Percentiles rank a stretch among this genome's conserved stretches.
Conservation (phyloP, 345 rosid genomes). For the Iberis pinnata region DNA sequence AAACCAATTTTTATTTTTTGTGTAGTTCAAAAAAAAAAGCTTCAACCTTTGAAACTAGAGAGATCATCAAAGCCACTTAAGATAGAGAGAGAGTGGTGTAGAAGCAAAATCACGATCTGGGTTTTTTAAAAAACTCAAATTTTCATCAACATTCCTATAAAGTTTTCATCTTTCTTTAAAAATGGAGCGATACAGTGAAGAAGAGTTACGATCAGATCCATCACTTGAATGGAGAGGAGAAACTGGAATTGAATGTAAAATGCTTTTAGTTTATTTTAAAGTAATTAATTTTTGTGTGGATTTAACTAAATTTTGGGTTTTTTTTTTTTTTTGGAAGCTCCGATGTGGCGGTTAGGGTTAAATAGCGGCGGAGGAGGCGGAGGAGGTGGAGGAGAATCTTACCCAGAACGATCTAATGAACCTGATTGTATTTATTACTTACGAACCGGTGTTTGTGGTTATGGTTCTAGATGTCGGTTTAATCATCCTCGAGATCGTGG, state of each 20-base stretch:
- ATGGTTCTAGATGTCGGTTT: constrained; percentile 87
- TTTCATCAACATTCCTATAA: constrained; percentile 17
- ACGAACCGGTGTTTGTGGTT: constrained; percentile 79
- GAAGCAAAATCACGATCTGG: constrained; percentile 23
- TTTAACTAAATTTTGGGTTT: neutral
- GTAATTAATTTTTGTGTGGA: neutral
- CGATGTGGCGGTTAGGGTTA: constrained; percentile 58
- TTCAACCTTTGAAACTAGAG: constrained; percentile 25
- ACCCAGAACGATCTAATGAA: constrained; percentile 76
- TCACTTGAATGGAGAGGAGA: constrained; percentile 62
- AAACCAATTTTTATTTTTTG: neutral
- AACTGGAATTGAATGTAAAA: constrained; percentile 61
- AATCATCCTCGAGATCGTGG: constrained; percentile 92
- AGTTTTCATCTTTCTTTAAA: constrained; percentile 3
- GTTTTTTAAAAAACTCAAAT: neutral
- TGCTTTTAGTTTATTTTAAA: constrained; percentile 42
- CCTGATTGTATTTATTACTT: constrained; percentile 80
- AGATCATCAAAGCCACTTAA: constrained; percentile 30
- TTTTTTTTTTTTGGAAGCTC: constrained; percentile 29
- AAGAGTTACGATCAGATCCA: constrained; percentile 64
- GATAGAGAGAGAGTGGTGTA: constrained; percentile 32
- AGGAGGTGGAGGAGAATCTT: constrained; percentile 46
- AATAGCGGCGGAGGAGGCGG: constrained; percentile 9
- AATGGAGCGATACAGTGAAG: constrained; percentile 67
- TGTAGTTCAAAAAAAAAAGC: constrained; percentile 4